Evolutionary conservation across 257 asterid genomes (phyloP), one percentile per base, ranked within the genome.

Genomic region (Scutellaria galericulata): DNA sequence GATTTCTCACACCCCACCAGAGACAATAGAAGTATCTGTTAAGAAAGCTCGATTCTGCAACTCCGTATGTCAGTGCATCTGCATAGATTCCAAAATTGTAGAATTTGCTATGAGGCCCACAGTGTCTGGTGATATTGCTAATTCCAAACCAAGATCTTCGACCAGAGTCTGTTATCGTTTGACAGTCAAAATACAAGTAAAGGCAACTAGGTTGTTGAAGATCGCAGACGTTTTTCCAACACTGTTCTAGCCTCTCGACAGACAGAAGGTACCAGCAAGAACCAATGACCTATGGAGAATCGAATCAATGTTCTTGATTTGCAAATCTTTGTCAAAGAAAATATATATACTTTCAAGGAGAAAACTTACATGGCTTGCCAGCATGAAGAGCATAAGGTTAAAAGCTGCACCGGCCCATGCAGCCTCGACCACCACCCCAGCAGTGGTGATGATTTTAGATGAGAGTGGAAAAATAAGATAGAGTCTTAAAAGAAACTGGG

Each of bases 351-450:
- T 31, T 24, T 18, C 1, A 44, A 52, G n/a, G 10, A 12, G 47
- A 6, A 40, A 59, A 80, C 90, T 85, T 65, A 85, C 96, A 75
- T 89, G 96, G 50, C 96, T 89, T 56, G 93, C 96, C 48, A 89
- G 82, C 93, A 89, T 81, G 53, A 81, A 89, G 54, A 89, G 89
- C 74, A 83, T 14, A 10, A 90, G 88, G 78, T 90, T 90, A 52
- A 81, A 87, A 27, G 87, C 94, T 11, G 96, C 96, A 20, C 96
- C 94, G 13, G 89, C 92, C 96, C 96, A 90, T 0, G 92, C 89
- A 55, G 90, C 88, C 78, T 89, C 94, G 9, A 86, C 87, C 71
- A 87, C 82, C 6, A 87, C 88, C 3, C 96, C 94, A 18, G 88
- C 72, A 4, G 90, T 83, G 11, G 82, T 83, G 77, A 89, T 78